Evolutionary conservation across 345 rosid genomes (phyloP), one percentile per base, ranked within the genome.

Genomic region (Hibiscus mutabilis): DNA sequence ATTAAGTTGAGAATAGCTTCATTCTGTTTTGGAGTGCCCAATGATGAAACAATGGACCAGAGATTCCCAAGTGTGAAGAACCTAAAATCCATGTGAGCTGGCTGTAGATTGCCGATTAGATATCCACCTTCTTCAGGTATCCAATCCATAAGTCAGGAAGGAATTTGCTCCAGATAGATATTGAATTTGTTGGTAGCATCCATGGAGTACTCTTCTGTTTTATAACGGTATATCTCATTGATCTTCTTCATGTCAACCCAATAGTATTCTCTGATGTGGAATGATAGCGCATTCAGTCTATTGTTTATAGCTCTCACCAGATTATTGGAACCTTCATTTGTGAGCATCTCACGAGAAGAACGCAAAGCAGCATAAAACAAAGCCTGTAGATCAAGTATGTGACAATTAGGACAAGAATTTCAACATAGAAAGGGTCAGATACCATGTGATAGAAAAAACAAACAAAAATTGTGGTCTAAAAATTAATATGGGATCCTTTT

Each of bases 71-170:
- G 90, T 3, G 90, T 80, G 86, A 91, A 91, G 82, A 91, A 86
- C 76, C 95, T 84, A 70, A 91, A 91, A 78, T 91, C 97, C 95
- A 91, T 91, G 75, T 91, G 91, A 35, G 90, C 91, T 0, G 97
- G 97, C 71, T 89, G 97, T 29, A 91, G 76, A 73, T 89, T 91
- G 68, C 95, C 95, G 1, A 89, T 84, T 35, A 91, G 82, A 73
- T 87, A 91, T 5, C 97, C 97, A 0, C 97, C 97, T 74, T 86
- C 80, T 70, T 89, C 93, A 0, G 97, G 95, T 57, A 89, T 81
- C 95, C 97, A 91, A 66, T 91, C 97, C 90, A 91, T 88, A 51
- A 91, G 89, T 96, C 95, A 91, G 9, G 80, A 70, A 27, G 97
- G 93, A 72, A 91, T 89, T 81, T 91, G 97, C 49, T 91, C 97